Evolutionary conservation across 768 basidiomycete species (phyloP).

Genomic region (Lepiota brunneoincarnata): DNA sequence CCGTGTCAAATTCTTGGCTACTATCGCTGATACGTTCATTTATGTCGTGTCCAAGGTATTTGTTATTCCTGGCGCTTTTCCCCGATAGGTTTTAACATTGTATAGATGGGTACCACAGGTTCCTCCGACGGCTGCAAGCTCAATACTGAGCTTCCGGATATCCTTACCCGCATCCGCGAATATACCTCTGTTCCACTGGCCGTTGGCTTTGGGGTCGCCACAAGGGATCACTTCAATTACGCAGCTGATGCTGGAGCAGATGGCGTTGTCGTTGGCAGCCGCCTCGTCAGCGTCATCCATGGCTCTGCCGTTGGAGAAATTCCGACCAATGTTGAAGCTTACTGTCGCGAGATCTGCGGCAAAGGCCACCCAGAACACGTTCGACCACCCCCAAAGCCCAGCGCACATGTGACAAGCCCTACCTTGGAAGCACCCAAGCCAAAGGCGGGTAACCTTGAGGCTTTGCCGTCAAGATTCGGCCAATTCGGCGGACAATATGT

Average conservation of each 20-base stretch:
- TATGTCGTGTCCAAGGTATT: conserved; percentile 95
- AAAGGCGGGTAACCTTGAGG: conserved; percentile 12
- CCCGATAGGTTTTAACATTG: conserved; percentile 12
- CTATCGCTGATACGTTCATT: conserved; percentile 96
- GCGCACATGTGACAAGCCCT: conserved; percentile 15
- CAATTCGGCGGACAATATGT: conserved; percentile 98
- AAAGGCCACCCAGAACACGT: conserved; percentile 35
- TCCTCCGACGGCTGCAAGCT: conserved; percentile 73
- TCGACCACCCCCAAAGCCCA: conserved; percentile 29
- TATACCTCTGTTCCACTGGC: conserved; percentile 82
- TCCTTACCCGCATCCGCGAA: conserved; percentile 79
- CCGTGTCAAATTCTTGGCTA: conserved; percentile 86
- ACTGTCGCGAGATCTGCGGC: conserved; percentile 68
- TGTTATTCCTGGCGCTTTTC: background rate
- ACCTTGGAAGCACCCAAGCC: background rate
- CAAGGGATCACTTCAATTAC: conserved; percentile 81
- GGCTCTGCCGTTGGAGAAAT: conserved; percentile 47
- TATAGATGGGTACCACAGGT: conserved; percentile 94
- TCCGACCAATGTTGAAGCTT: conserved; percentile 59
- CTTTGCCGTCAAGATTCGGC: conserved; percentile 84
- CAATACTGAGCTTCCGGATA: conserved; percentile 76
- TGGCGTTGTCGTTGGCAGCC: conserved; percentile 91
- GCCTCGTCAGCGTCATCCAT: conserved; percentile 80
- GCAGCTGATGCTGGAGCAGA: conserved; percentile 90
- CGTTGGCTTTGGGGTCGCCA: conserved; percentile 96